Base-by-base conservation (phyloP, 148 eudicot genomes). In the Fagopyrum esculentum region DNA sequence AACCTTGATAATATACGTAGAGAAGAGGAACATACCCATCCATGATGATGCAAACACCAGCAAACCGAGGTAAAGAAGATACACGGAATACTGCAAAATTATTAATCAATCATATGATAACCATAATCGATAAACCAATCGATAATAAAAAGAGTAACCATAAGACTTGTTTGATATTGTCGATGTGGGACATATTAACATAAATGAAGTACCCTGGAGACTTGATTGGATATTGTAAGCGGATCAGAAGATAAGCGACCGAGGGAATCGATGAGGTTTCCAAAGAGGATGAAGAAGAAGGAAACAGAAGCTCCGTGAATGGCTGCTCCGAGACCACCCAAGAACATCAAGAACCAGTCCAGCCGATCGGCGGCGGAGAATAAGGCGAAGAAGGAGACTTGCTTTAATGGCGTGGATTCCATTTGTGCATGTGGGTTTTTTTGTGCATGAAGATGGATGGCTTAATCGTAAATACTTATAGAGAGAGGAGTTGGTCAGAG, bases 261-360 rank as follows among this genome's bases (percentile, higher is more conserved):
- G 35, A 90, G 77, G 26, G 92, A 87, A 78, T 91, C 87, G 63
- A 91, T 84, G 86, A 91, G 81, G 61, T 82, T 81, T 5, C 96
- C 96, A 57, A 91, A 89, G 51, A 91, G 78, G 55, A 91, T 9
- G 74, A 89, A 91, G 82, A 91, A 89, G 6, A 84, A 81, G 30
- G 96, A 92, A 74, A 89, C 83, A 5, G 85, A 85, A 79, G 93
- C 85, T 35, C 96, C 93, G 71, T 91, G 96, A 46, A 87, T 43
- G 78, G 87, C 83, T 4, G 96, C 87, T 59, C 89, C 93, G 71
- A 87, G 22, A 81, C 91, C 79, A 55, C 96, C 96, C 6, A 86
- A 57, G 47, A 91, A 78, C 93, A 91, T 89, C 83, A 91, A 73
- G 1, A 89, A 11, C 60, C 66, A 84, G 69, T 91, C 96, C 1